phyloP scores from a whole-genome alignment of 208 protist species.

The Acanthamoeba rhysodes region DNA sequence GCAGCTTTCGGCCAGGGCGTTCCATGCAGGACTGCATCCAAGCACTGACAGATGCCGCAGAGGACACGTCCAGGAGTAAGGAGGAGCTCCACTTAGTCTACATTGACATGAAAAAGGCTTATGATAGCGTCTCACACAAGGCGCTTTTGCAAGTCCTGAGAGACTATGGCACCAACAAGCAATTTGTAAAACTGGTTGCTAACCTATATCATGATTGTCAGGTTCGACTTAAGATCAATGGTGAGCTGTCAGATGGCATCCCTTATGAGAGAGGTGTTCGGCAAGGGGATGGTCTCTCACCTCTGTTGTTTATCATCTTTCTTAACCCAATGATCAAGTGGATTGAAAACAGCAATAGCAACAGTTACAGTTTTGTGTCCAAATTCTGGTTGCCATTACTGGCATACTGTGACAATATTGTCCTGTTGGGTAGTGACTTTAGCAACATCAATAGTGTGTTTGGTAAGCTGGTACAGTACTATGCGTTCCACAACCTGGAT shows the following conservation, averaged over 20 bases:
- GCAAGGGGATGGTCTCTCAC: not conserved
- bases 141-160: not conserved
- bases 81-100: not conserved
- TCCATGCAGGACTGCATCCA: not conserved
- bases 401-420: not conserved
- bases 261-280: not conserved
- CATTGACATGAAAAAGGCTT: not conserved
- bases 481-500: not conserved
- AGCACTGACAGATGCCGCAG: not conserved
- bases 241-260: too few relatives aligned
- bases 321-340: not conserved
- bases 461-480: not conserved
- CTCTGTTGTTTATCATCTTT: not conserved
- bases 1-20: not conserved
- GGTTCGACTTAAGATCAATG: too few relatives aligned
- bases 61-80: not conserved
- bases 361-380: not conserved
- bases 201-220: too few relatives aligned
- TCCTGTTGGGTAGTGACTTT: not conserved
- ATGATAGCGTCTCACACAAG: not conserved
- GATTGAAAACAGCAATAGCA: not conserved
- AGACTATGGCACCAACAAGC: not conserved
- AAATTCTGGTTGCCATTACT: not conserved
- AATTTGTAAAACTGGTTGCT: too few relatives aligned
- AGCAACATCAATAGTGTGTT: not conserved